Conservation (phyloP, 257 asterid species). For the Salvia rosmarinus region DNA sequence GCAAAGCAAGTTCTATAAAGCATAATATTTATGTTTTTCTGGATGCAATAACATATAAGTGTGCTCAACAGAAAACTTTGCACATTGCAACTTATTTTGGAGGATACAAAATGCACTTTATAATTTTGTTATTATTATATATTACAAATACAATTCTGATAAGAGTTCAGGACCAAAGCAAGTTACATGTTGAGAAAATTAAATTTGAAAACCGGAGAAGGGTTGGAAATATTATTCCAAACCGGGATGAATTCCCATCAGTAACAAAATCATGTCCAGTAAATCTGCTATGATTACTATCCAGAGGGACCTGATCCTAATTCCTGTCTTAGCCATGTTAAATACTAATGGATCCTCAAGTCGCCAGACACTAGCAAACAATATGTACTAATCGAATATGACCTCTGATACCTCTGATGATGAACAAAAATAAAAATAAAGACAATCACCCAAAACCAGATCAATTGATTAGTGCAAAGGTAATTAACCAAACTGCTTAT, state of each 20-base stretch:
- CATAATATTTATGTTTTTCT: constrained; percentile 5
- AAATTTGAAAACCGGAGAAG: neutral
- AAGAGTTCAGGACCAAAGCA: too few relatives aligned
- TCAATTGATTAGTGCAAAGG: neutral
- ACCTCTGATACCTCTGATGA: too few relatives aligned
- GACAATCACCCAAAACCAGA: neutral
- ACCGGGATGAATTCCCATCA: neutral
- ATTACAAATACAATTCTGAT: too few relatives aligned
- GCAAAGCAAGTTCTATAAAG: constrained; percentile 1
- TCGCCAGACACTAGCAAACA: neutral
- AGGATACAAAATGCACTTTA: too few relatives aligned
- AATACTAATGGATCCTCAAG: neutral
- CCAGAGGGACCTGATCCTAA: neutral
- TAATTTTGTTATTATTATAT: too few relatives aligned
- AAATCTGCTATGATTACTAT: neutral
- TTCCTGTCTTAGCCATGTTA: too few relatives aligned
- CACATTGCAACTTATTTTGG: neutral
- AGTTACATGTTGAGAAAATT: neutral
- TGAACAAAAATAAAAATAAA: neutral
- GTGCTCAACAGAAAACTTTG: neutral
- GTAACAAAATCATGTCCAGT: neutral
- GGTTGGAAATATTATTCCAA: neutral
- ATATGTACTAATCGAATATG: neutral
- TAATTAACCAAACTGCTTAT: neutral
- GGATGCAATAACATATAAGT: neutral